These are phyloP conservation scores for Xylariomycetidae sp. DNA, from an alignment of 2,329 filamentous ascomycete species.

Conservation along the genomic window DNA sequence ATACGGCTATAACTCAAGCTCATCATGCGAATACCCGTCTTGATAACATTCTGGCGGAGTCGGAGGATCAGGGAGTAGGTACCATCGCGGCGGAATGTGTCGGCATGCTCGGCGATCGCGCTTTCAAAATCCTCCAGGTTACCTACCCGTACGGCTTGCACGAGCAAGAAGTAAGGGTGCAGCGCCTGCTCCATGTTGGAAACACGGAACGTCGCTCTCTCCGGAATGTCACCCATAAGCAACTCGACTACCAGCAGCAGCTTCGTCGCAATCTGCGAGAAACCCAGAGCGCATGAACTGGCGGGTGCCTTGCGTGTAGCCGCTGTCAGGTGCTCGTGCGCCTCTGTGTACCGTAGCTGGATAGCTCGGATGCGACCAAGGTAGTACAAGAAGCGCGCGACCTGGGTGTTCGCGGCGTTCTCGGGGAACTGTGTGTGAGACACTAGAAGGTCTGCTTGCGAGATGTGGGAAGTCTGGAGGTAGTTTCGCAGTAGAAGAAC, in stretches of 20 bases:
- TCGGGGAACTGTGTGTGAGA: conserved; percentile 94
- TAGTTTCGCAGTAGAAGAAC: conserved; percentile 94
- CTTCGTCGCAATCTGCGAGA: conserved; percentile 94
- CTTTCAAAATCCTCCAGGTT: conserved; percentile 91
- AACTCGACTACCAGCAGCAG: conserved; percentile 94
- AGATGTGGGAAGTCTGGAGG: conserved; percentile 90
- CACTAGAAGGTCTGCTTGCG: conserved; percentile 90
- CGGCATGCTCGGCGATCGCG: conserved; percentile 72
- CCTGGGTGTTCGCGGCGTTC: conserved; percentile 94
- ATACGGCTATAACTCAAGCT: conserved; percentile 97
- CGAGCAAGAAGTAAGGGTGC: conserved; percentile 87
- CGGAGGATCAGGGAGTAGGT: conserved; percentile 95
- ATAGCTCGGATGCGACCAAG: conserved; percentile 93
- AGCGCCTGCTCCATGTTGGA: conserved; percentile 80
- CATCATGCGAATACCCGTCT: conserved; percentile 98
- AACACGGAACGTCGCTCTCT: conserved; percentile 89
- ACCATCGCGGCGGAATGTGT: conserved; percentile 84
- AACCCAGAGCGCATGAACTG: conserved; percentile 81
- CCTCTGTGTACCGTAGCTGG: conserved; percentile 93
- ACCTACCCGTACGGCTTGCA: conserved; percentile 93
- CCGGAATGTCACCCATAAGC: conserved; percentile 97
- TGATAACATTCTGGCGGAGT: conserved; percentile 96
- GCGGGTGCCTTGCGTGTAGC: conserved; percentile 94
- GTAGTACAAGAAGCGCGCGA: conserved; percentile 96
- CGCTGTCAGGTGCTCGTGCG: conserved; percentile 86